Percentiles rank a stretch among this genome's conserved stretches.
Conservation (phyloP, 1,139 yeast genomes). For the Pneumocystis carinii region DNA sequence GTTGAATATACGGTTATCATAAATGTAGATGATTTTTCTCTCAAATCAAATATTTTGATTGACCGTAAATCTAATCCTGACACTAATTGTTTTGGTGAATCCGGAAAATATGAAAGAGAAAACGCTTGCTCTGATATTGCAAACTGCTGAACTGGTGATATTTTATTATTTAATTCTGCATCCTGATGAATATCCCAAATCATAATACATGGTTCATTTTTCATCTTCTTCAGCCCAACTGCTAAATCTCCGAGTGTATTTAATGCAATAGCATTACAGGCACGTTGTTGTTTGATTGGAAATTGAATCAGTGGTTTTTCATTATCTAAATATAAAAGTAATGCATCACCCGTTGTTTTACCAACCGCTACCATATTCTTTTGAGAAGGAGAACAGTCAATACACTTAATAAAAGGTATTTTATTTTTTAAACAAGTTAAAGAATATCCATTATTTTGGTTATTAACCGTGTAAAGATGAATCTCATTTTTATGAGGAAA, state of each 20-base stretch:
- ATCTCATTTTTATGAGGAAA: background rate
- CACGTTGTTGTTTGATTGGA: slow-evolving; percentile 36
- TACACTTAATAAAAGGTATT: background rate
- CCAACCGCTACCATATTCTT: background rate
- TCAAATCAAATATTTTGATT: slow-evolving; percentile 6
- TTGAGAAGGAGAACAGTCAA: background rate
- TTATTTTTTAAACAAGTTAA: background rate
- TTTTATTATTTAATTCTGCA: background rate
- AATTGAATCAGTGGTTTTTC: slow-evolving; percentile 5
- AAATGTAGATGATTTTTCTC: background rate
- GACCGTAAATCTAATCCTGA: slow-evolving; percentile 2
- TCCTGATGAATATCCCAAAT: slow-evolving; percentile 49
- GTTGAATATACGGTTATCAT: slow-evolving; percentile 64
- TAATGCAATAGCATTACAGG: slow-evolving; percentile 62
- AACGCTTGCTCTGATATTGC: slow-evolving; percentile 9
- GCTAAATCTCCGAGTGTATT: slow-evolving; percentile 46
- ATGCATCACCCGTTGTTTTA: background rate
- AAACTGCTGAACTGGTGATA: slow-evolving; percentile 27
- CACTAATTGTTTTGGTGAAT: background rate
- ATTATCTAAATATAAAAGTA: background rate
- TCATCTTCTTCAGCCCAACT: slow-evolving; percentile 64
- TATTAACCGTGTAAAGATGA: background rate
- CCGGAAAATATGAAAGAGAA: slow-evolving; percentile 6
- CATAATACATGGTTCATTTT: slow-evolving; percentile 64
- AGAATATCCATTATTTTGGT: background rate